Evolutionary conservation across 2,329 filamentous ascomycete genomes (phyloP), one percentile per base, ranked within the genome.

Genomic region (Phaeosphaeriaceae sp.): DNA sequence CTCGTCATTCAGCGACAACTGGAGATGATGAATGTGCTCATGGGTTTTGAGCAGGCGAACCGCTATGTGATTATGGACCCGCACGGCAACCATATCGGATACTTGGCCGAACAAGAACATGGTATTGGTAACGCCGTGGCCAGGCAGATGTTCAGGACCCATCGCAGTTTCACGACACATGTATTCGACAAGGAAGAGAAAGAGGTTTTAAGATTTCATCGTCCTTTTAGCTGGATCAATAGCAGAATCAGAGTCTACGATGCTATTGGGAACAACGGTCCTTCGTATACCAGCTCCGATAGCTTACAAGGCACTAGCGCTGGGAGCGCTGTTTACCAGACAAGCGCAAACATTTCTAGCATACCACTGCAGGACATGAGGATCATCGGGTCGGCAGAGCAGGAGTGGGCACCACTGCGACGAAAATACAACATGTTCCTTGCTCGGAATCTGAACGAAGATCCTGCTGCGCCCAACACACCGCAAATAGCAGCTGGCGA

Each of bases 11-110:
- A 88, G 63, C 79, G 87, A 31, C 86, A 89, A 66, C 69, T 89
- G 25, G 87, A 89, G 69, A 82, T 89, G 78, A 87, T 88, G 84
- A 89, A 89, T 72, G 79, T 89, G 10, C 80, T 89, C 67, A 76
- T 88, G 72, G 87, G 87, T 1, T 89, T 89, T 63, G 87, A 89
- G 73, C 87, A 89, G 71, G 86, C 87, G 13, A 89, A 89, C 67
- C 82, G 83, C 71, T 89, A 89, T 69, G 82, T 88, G 15, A 88
- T 89, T 49, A 84, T 89, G 81, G 85, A 89, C 75, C 86, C 86
- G 1, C 80, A 84, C 53, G 87, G 87, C 6, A 84, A 86, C 57
- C 87, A 88, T 61, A 81, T 89, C 45, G 87, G 87, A 13, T 89
- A 87, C 64, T 84, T 89, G 69, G 87, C 86, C 31, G 87, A 89